These are phyloP conservation scores for Eucalyptus polybractea DNA, from an alignment of 345 rosid genomes.

Conservation along the genomic window DNA sequence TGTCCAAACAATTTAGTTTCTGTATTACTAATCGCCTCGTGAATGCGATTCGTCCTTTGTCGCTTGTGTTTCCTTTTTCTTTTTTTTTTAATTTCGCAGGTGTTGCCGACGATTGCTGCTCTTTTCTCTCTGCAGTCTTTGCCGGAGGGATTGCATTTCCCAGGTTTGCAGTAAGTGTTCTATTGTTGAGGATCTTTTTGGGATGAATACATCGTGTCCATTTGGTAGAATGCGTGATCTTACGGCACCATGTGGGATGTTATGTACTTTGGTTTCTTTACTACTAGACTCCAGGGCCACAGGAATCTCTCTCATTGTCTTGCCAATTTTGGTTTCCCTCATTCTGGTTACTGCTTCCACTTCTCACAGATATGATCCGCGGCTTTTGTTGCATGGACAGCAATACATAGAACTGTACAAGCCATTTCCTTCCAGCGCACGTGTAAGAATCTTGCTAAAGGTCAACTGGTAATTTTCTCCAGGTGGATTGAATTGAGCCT, in stretches of 20 bases:
- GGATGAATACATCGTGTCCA: not conserved
- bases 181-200: not conserved
- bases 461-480: not conserved
- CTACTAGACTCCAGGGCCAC: not conserved
- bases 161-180: constrained; percentile 50
- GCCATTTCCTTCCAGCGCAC: constrained; percentile 61
- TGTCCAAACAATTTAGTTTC: not conserved
- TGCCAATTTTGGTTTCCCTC: not conserved
- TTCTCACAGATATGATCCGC: constrained; percentile 45
- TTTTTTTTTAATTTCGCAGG: constrained; percentile 15
- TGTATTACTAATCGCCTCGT: not conserved
- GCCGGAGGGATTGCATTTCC: constrained; percentile 14
- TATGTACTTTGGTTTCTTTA: not conserved
- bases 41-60: not conserved
- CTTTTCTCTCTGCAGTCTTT: constrained; percentile 22
- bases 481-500: not conserved
- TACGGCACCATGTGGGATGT: not conserved
- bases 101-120: constrained; percentile 79
- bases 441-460: constrained; percentile 28
- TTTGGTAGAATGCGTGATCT: not conserved
- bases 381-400: constrained; percentile 79
- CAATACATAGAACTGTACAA: constrained; percentile 74
- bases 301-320: not conserved
- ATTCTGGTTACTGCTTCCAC: not conserved
- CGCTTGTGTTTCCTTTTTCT: not conserved